Evolutionary conservation across 495 filamentous ascomycete species (phyloP), one percentile per base, ranked within the genome.

Genomic region (Xylaria bambusicola): DNA sequence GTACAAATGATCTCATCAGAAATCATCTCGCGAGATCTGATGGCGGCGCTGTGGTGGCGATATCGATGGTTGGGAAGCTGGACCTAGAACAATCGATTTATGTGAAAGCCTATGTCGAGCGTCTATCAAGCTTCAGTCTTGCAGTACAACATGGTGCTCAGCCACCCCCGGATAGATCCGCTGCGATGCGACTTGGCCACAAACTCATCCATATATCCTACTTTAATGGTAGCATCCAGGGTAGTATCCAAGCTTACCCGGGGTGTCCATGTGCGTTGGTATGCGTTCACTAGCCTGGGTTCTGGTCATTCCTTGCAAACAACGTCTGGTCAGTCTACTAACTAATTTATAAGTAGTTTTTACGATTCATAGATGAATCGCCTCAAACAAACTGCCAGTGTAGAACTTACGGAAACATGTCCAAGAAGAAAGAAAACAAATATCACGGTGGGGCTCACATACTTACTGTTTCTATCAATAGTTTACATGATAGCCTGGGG

Each of bases 121-220:
- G 18, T 33, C 29, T 33, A 10, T 33, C 29, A 33, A 33, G 40
- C n/a, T n/a, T n/a, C n/a, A n/a, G n/a, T n/a, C n/a, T n/a, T n/a
- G n/a, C 18, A 38, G 27, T 26, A 59, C 48, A 4, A 35, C 48
- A 52, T 59, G 31, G 56, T 59, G 56, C 29, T 33, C 5, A 33
- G 47, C 47, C 55, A 49, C 15, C 46, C 24, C 47, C 40, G 49
- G 57, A 35, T 53, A 60, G 57, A 60, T 60, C 57, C 48, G 57
- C 57, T 18, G 40, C 17, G 49, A 60, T 60, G 40, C 15, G 15
- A 60, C 57, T 23, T 46, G 41, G 13, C 36, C 13, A 46, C 17
- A 44, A 9, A 12, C 18, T 29, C 27, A 23, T 20, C 41, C 57
- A 24, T 29, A 46, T 33, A 45, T 48, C 26, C 45, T 13, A 52